Conservation (phyloP, 2,329 filamentous ascomycete species). For the Xylariaceae sp. region DNA sequence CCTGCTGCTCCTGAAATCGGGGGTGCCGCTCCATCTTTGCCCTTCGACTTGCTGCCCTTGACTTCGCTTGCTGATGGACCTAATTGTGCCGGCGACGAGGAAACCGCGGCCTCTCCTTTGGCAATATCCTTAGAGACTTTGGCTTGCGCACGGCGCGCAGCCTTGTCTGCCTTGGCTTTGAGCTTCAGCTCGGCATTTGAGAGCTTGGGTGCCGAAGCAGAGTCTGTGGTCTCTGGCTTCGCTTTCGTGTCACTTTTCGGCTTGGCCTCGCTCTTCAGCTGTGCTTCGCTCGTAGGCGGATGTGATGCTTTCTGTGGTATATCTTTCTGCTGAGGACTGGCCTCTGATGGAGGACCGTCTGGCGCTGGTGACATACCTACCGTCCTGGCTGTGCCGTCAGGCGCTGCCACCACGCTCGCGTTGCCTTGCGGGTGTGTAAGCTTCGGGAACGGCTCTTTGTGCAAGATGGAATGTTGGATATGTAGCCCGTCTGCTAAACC, state of each 20-base stretch:
- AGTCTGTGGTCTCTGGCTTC: slow-evolving; percentile 14
- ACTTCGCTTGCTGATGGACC: slow-evolving; percentile 31
- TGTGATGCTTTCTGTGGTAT: slow-evolving; percentile 10
- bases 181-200: slow-evolving; percentile 80
- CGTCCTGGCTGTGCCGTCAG: too few species aligned
- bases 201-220: slow-evolving; percentile 43
- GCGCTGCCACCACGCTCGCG: too few species aligned
- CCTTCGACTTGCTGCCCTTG: slow-evolving; percentile 41
- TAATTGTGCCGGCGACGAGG: slow-evolving; percentile 25
- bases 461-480: too few species aligned
- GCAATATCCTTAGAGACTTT: slow-evolving; percentile 47
- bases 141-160: slow-evolving; percentile 68
- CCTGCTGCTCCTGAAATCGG: slow-evolving; percentile 18
- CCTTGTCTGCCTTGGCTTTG: slow-evolving; percentile 84
- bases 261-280: slow-evolving; percentile 15
- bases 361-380: too few species aligned
- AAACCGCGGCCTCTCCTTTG: slow-evolving; percentile 28
- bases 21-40: slow-evolving; percentile 33
- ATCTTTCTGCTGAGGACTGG: slow-evolving; percentile 7
- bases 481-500: too few species aligned
- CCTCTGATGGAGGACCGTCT: slow-evolving; percentile 13
- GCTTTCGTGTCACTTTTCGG: slow-evolving; percentile 15
- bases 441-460: too few species aligned
- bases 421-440: too few species aligned
- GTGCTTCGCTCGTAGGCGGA: slow-evolving; percentile 12